These are phyloP conservation scores for Candida sonorensis DNA, from an alignment of 805 yeast species.

Conservation along the genomic window DNA sequence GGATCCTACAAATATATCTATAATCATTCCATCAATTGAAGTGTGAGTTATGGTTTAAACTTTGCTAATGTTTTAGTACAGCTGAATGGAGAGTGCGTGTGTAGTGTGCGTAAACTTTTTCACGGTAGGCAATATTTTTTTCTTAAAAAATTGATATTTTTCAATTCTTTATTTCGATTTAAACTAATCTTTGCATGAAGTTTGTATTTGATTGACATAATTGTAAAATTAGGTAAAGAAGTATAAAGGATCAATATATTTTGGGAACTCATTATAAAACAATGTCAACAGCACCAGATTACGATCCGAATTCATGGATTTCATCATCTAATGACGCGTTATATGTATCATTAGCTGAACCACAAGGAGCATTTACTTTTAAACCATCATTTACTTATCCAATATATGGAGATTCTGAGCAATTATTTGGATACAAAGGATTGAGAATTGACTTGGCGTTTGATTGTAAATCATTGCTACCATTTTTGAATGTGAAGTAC, in stretches of 20 bases:
- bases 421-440: constrained; percentile 76
- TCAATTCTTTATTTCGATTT: too few relatives aligned
- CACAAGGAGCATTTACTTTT: constrained; percentile 55
- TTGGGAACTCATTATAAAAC: too few relatives aligned
- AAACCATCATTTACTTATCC: constrained; percentile 85
- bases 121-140: too few relatives aligned
- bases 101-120: too few relatives aligned
- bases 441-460: constrained; percentile 61
- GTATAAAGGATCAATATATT: too few relatives aligned
- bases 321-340: constrained; percentile 63
- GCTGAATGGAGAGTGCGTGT: too few relatives aligned
- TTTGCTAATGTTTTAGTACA: too few relatives aligned
- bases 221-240: too few relatives aligned
- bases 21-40: constrained; percentile 6
- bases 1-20: constrained; percentile 10
- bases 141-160: too few relatives aligned
- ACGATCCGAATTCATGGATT: constrained; percentile 53
- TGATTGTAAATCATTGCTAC: constrained; percentile 67
- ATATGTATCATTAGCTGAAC: constrained; percentile 52
- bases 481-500: constrained; percentile 60
- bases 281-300: constrained; percentile 8
- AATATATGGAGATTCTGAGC: constrained; percentile 86
- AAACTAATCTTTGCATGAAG: too few relatives aligned
- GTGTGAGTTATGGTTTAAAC: not conserved
- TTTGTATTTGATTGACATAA: too few relatives aligned